A percentile compares a stretch with the other conserved stretches of the same genome.
Evolutionary conservation across 768 basidiomycete species (phyloP).

Genomic region (Auricularia cornea): DNA sequence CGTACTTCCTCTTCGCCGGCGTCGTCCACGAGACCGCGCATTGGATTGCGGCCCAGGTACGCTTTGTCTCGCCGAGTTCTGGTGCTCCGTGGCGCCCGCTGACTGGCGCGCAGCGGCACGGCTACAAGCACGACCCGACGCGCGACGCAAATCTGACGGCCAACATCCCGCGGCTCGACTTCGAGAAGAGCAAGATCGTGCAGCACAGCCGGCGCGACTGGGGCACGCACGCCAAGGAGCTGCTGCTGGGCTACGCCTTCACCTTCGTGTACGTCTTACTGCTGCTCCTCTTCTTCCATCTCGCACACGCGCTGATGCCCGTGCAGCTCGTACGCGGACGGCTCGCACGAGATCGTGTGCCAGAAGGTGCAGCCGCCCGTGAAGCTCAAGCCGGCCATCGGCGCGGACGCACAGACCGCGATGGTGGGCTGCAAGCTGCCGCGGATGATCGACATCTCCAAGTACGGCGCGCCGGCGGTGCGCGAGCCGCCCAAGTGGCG

Average conservation of each 20-base stretch:
- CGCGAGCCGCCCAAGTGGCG: neutral
- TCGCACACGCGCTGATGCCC: neutral
- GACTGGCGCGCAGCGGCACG: neutral
- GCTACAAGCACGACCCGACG: slow-evolving; percentile 1
- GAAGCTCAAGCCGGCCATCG: neutral
- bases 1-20: neutral
- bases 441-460: neutral
- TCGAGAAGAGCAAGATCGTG: slow-evolving; percentile 1
- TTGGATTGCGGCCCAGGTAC: neutral
- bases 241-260: neutral
- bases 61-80: neutral
- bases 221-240: neutral
- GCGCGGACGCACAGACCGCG: neutral
- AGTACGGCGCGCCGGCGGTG: neutral
- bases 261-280: neutral
- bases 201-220: neutral
- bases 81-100: neutral
- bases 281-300: too few relatives aligned
- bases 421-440: neutral
- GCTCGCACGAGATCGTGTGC: neutral
- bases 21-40: neutral
- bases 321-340: neutral
- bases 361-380: neutral
- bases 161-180: neutral
- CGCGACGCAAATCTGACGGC: neutral